Percentiles rank a stretch among this genome's conserved stretches.
These are phyloP conservation scores for Sporothrix phasma DNA, from an alignment of 2,329 filamentous ascomycete species.

Conservation along the genomic window DNA sequence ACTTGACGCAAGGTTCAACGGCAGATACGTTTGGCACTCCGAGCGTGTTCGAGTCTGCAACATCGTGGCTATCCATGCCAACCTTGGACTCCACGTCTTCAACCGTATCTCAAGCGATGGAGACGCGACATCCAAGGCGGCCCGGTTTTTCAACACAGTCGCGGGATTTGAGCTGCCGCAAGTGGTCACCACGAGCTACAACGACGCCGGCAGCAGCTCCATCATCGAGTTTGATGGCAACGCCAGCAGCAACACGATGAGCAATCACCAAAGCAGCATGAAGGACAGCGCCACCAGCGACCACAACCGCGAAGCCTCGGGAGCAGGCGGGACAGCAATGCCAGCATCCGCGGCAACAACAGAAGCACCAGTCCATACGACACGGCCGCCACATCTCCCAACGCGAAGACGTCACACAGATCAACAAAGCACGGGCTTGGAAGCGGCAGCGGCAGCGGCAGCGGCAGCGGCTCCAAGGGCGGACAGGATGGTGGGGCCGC, in stretches of 20 bases:
- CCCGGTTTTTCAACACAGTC: not conserved
- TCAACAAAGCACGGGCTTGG: not conserved
- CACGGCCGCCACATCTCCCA: not conserved
- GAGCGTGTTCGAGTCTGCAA: not conserved
- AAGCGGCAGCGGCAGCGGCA: not conserved
- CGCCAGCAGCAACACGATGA: not conserved
- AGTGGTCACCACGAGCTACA: constrained; percentile 7
- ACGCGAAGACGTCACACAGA: not conserved
- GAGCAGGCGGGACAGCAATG: not conserved
- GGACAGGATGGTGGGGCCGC: not conserved
- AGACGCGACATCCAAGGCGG: not conserved
- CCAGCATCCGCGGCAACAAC: not conserved
- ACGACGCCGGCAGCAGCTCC: not conserved
- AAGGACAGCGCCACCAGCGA: too few species aligned
- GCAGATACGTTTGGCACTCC: not conserved
- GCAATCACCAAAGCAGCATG: not conserved
- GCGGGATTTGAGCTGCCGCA: not conserved
- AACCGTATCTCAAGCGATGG: not conserved
- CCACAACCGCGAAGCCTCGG: not conserved
- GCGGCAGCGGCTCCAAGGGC: not conserved
- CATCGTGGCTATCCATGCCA: not conserved
- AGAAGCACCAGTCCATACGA: not conserved
- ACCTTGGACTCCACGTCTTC: not conserved
- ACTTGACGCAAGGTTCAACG: not conserved
- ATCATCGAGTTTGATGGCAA: not conserved